Conservation (phyloP, 805 yeast species). For the Yarrowia sp. region DNA sequence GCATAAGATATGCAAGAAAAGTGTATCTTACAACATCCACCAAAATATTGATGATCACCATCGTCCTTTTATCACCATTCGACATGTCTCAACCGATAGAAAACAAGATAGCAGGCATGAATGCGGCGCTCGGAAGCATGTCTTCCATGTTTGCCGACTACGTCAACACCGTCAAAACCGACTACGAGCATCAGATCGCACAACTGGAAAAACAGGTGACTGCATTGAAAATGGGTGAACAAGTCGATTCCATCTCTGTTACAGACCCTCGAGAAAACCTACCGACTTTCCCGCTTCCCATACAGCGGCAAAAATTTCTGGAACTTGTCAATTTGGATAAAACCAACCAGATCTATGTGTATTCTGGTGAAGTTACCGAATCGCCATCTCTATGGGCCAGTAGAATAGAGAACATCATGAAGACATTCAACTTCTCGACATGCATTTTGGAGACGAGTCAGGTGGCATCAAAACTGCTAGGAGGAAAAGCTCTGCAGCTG, state of each 20-base stretch:
- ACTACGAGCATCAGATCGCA: slow-evolving; percentile 33
- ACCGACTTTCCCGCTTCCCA: slow-evolving; percentile 22
- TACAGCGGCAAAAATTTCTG: slow-evolving; percentile 30
- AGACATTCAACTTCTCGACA: slow-evolving; percentile 36
- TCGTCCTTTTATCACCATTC: background rate
- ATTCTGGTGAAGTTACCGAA: slow-evolving; percentile 26
- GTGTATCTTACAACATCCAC: background rate
- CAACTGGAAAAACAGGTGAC: slow-evolving; percentile 35
- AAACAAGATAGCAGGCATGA: slow-evolving; percentile 19
- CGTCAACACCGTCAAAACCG: slow-evolving; percentile 38
- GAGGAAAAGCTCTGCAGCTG: slow-evolving; percentile 25
- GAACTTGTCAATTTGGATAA: slow-evolving; percentile 15
- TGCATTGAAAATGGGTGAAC: slow-evolving; percentile 29
- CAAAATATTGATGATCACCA: background rate
- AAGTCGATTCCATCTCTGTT: slow-evolving; percentile 25
- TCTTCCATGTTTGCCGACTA: slow-evolving; percentile 37
- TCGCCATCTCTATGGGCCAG: slow-evolving; percentile 29
- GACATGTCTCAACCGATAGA: slow-evolving; percentile 36
- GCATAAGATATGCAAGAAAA: background rate
- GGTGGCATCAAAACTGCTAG: slow-evolving; percentile 12
- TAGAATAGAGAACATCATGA: slow-evolving; percentile 33
- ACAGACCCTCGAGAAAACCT: slow-evolving; percentile 35
- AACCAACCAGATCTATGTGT: slow-evolving; percentile 3
- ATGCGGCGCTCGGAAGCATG: slow-evolving; percentile 35
- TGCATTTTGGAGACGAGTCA: slow-evolving; percentile 31